phyloP scores from a whole-genome alignment of 1,284 basidiomycete genomes.

The Irpex sp. region DNA sequence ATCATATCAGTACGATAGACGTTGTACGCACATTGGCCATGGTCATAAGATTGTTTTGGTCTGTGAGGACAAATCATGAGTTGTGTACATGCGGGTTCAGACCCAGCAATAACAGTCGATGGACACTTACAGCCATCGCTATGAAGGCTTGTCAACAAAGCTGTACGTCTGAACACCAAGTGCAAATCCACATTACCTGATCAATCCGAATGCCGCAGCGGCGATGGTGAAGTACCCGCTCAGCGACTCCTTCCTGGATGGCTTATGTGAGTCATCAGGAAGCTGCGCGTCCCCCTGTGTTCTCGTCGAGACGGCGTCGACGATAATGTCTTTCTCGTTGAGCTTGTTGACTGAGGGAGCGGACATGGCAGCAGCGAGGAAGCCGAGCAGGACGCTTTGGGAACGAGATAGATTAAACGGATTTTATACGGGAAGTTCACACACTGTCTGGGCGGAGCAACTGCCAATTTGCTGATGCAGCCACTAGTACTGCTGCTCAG shows the following conservation, averaged over 20 bases:
- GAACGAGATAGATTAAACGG: not conserved
- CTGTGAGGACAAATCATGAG: conserved; percentile 27
- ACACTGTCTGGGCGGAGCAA: not conserved
- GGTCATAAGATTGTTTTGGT: conserved; percentile 70
- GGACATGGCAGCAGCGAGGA: not conserved
- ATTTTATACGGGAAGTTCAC: not conserved
- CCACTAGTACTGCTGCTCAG: too few species aligned
- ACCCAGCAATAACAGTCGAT: conserved; percentile 1
- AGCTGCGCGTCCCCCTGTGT: not conserved
- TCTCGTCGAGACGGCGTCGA: not conserved
- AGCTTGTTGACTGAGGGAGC: not conserved
- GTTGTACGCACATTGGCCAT: conserved; percentile 48
- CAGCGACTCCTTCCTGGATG: conserved; percentile 35
- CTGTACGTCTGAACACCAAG: not conserved
- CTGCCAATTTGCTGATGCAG: not conserved
- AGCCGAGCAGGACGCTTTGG: not conserved
- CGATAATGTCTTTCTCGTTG: not conserved
- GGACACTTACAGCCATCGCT: conserved; percentile 55
- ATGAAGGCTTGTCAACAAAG: not conserved
- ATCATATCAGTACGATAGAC: not conserved
- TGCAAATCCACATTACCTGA: conserved; percentile 33
- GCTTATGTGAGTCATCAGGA: not conserved
- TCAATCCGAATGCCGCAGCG: conserved; percentile 63
- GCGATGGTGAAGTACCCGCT: conserved; percentile 61
- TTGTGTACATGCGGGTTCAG: not conserved